Evolutionary conservation across 768 basidiomycete species (phyloP).

Genomic region (Suillus occidentalis): DNA sequence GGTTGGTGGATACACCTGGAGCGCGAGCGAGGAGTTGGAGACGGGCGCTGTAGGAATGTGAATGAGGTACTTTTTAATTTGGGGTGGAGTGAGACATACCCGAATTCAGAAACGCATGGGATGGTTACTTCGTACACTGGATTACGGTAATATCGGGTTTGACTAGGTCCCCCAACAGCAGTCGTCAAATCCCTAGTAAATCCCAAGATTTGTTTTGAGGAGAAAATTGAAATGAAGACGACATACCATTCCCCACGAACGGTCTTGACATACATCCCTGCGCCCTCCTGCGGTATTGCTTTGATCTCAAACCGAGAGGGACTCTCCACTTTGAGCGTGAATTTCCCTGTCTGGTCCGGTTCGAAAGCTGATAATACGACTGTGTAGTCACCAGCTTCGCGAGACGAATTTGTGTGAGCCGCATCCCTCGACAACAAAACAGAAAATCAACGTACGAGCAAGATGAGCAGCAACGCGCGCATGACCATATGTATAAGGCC

Average conservation of each 20-base stretch:
- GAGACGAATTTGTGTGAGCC: neutral
- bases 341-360: conserved; percentile 65
- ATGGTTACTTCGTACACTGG: conserved; percentile 67
- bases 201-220: neutral
- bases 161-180: conserved; percentile 71
- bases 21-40: conserved; percentile 55
- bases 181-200: conserved; percentile 50
- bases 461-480: conserved; percentile 55
- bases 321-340: conserved; percentile 63
- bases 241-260: conserved; percentile 75
- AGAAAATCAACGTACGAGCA: conserved; percentile 41
- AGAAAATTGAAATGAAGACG: neutral
- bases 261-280: conserved; percentile 81
- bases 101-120: conserved; percentile 51
- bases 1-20: conserved; percentile 52
- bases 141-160: conserved; percentile 62
- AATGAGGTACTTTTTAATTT: neutral
- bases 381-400: conserved; percentile 67
- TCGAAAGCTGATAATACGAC: conserved; percentile 86
- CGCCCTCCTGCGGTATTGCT: conserved; percentile 80
- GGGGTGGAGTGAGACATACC: conserved; percentile 40
- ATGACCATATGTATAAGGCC: conserved; percentile 79
- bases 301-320: conserved; percentile 59
- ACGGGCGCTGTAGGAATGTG: conserved; percentile 53
- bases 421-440: neutral